Evolutionary conservation across 176 grass and related monocot genomes (phyloP), one percentile per base, ranked within the genome.

Genomic region (Avena sativa): DNA sequence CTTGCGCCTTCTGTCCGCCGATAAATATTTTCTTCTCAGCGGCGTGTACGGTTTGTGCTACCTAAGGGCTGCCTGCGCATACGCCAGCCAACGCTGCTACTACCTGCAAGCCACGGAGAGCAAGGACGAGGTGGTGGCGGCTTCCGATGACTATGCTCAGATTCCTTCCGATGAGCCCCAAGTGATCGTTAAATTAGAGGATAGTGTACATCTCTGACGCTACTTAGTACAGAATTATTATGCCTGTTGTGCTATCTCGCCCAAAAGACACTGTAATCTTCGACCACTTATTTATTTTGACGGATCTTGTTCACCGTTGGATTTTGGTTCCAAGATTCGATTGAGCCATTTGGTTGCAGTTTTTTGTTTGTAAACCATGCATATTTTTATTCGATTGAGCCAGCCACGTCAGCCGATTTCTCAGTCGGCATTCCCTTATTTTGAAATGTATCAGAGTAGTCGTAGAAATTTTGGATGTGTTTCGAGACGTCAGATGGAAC

Each of bases 131-230:
- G 26, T 14, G 71, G 19, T 9, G 56, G 56, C 5, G 15, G 9
- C n/a, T 15, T n/a, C n/a, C 56, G 82, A 52, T 32, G 56, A 20
- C 16, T 89, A 85, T 6, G 47, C n/a, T 46, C 63, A 17, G 50
- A 73, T 89, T 44, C 82, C 82, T 0, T 53, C 46, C 8, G 67
- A 15, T 11, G 87, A 84, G 55, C 23, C 12, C 62, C 62, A 28
- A 65, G 23, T 65, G 62, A 6, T 51, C 49, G 49, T 12, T 14
- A 51, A 9, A 12, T 51, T 12, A 11, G 12, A 13, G 12, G 49
- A 13, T 12, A 51, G 49, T 51, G 11, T 51, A 48, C 48, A 53
- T 53, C 13, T 17, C 52, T 55, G 15, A 55, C 0, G 4, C 52
- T 55, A 55, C 52, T 17, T 55, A 17, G 4, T 57, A 57, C 53